These are phyloP conservation scores for Sporothrix phasma DNA, from an alignment of 2,329 filamentous ascomycete genomes.

Conservation along the genomic window DNA sequence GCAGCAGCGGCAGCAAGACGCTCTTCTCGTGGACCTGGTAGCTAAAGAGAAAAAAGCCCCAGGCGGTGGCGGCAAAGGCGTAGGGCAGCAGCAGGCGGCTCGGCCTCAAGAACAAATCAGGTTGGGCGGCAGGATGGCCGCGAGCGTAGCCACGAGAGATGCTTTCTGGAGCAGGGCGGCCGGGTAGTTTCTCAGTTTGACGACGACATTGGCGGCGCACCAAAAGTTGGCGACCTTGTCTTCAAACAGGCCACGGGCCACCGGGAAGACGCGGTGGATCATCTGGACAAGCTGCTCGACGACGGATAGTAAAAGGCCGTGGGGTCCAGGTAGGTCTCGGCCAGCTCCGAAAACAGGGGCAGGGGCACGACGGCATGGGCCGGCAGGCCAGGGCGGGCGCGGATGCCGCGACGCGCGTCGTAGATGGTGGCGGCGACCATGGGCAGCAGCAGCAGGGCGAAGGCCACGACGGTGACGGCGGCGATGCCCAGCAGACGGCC, in stretches of 20 bases:
- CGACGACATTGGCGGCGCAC: conserved; percentile 81
- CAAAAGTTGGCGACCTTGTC: conserved; percentile 99
- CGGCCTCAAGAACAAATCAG: conserved; percentile 68
- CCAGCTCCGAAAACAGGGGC: conserved; percentile 44
- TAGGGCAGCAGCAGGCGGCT: conserved; percentile 67
- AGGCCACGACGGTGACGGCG: conserved; percentile 60
- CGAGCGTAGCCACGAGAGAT: conserved; percentile 64
- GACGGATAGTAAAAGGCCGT: conserved; percentile 60
- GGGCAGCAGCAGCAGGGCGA: conserved; percentile 65
- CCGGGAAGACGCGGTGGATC: conserved; percentile 89
- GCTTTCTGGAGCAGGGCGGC: conserved; percentile 61
- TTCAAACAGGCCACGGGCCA: conserved; percentile 90
- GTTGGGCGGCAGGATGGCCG: conserved; percentile 70
- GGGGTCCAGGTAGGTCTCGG: conserved; percentile 50
- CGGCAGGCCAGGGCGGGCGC: conserved; percentile 45
- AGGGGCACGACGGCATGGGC: conserved; percentile 51
- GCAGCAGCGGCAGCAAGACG: conserved; percentile 80
- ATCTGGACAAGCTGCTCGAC: conserved; percentile 73
- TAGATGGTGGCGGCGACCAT: conserved; percentile 62
- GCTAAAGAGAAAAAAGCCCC: conserved; percentile 96
- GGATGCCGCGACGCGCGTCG: conserved; percentile 55
- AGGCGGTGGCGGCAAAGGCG: conserved; percentile 73
- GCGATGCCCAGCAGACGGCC: conserved; percentile 65
- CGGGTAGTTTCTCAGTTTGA: conserved; percentile 75
- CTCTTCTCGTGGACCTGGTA: conserved; percentile 99